phyloP scores from a whole-genome alignment of 495 filamentous ascomycete genomes.

The Daldinia decipiens region DNA sequence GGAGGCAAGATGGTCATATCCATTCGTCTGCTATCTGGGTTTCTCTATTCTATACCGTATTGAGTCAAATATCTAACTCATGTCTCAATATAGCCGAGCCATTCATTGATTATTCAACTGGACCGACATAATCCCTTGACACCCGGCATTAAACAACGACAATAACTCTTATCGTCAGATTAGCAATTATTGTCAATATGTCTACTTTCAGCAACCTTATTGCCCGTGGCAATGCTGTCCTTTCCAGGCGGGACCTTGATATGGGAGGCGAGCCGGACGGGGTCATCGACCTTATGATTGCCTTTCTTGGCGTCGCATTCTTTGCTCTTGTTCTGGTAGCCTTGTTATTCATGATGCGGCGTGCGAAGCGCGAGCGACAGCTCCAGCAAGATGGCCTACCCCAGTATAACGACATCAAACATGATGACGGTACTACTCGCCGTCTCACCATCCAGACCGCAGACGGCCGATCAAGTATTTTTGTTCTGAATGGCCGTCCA shows the following conservation, averaged over 20 bases:
- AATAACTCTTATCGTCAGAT: conserved; percentile 32
- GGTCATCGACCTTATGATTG: conserved; percentile 79
- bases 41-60: conserved; percentile 23
- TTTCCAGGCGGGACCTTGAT: conserved; percentile 49
- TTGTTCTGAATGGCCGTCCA: conserved; percentile 75
- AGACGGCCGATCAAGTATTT: conserved; percentile 76
- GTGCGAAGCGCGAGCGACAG: conserved; percentile 55
- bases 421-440: conserved; percentile 60
- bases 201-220: conserved; percentile 60
- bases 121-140: conserved; percentile 36
- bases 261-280: conserved; percentile 56
- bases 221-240: conserved; percentile 58
- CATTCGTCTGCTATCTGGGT: conserved; percentile 1
- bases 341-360: conserved; percentile 75
- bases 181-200: conserved; percentile 52
- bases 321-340: conserved; percentile 72
- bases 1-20: not conserved
- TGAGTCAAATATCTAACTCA: conserved; percentile 42
- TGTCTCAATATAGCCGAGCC: conserved; percentile 37
- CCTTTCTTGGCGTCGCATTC: conserved; percentile 79
- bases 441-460: conserved; percentile 63
- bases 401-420: conserved; percentile 63
- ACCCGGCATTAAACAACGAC: conserved; percentile 28
- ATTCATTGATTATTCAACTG: conserved; percentile 42
- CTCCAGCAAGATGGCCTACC: conserved; percentile 66